Evolutionary conservation across 2,329 filamentous ascomycete species (phyloP).

Genomic region (Trichoderma breve): DNA sequence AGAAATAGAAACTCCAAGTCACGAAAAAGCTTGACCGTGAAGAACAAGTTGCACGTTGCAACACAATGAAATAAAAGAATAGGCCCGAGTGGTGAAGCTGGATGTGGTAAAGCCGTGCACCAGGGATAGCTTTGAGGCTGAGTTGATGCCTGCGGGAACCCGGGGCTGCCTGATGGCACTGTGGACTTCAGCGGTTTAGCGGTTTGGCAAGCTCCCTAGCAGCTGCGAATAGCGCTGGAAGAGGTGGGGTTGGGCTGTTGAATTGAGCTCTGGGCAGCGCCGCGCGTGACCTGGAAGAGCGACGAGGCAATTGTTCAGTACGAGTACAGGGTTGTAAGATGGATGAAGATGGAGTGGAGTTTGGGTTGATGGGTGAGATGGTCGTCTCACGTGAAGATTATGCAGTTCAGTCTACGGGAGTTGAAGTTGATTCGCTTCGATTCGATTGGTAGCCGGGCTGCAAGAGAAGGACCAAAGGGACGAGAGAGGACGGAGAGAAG

Average conservation of each 20-base stretch:
- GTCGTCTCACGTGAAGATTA: slow-evolving; percentile 4
- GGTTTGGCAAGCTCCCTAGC: neutral
- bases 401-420: neutral
- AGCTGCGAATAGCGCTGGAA: neutral
- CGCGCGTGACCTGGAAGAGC: slow-evolving; percentile 6
- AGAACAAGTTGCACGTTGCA: neutral
- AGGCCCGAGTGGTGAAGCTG: neutral
- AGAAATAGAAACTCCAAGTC: neutral
- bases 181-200: neutral
- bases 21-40: neutral
- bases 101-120: neutral
- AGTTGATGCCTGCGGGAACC: slow-evolving; percentile 18
- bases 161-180: slow-evolving; percentile 17
- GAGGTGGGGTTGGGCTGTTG: neutral
- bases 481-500: neutral
- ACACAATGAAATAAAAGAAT: neutral
- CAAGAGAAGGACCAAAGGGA: neutral
- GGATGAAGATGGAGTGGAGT: neutral
- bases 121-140: slow-evolving; percentile 8
- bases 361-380: neutral
- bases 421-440: neutral
- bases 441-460: neutral
- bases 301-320: neutral
- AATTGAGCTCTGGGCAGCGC: neutral
- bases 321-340: neutral